These are phyloP conservation scores for Penicillium canescens DNA, from an alignment of 495 filamentous ascomycete genomes.

Conservation along the genomic window DNA sequence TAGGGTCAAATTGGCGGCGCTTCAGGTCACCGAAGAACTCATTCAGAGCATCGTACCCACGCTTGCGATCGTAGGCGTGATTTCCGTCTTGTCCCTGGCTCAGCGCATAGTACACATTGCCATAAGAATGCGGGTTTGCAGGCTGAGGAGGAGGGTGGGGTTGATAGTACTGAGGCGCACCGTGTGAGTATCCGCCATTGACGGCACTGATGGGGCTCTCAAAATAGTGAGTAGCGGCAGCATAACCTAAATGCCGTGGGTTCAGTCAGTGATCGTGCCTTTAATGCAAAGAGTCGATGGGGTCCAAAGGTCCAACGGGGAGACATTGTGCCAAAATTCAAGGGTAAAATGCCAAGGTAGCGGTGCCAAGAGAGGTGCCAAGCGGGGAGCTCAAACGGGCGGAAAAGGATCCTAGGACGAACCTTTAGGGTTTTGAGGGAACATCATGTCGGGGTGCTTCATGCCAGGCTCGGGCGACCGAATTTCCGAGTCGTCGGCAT, in stretches of 20 bases:
- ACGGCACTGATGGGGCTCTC: slow-evolving; percentile 43
- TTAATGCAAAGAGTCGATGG: too few relatives aligned
- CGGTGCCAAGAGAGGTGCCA: background rate
- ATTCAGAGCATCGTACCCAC: slow-evolving; percentile 82
- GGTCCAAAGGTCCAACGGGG: too few relatives aligned
- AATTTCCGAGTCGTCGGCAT: slow-evolving; percentile 93
- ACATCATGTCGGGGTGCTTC: slow-evolving; percentile 52
- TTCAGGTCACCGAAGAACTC: slow-evolving; percentile 93
- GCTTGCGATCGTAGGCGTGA: slow-evolving; percentile 67
- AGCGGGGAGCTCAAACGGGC: background rate
- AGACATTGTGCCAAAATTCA: too few relatives aligned
- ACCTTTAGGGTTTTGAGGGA: slow-evolving; percentile 46
- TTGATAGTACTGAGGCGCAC: slow-evolving; percentile 58
- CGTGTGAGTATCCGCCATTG: slow-evolving; percentile 47
- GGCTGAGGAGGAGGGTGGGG: slow-evolving; percentile 52
- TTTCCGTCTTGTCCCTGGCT: slow-evolving; percentile 53
- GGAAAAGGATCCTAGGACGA: slow-evolving; percentile 6
- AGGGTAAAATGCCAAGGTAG: too few relatives aligned
- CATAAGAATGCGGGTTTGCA: slow-evolving; percentile 56
- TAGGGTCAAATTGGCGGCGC: slow-evolving; percentile 82
- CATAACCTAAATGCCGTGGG: slow-evolving; percentile 29
- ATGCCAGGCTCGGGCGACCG: slow-evolving; percentile 69
- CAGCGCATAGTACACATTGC: slow-evolving; percentile 70
- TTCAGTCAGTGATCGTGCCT: background rate
- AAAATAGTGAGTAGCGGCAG: slow-evolving; percentile 45